Conservation (phyloP, 2,329 filamentous ascomycete species). For the Fusarium virguliforme region DNA sequence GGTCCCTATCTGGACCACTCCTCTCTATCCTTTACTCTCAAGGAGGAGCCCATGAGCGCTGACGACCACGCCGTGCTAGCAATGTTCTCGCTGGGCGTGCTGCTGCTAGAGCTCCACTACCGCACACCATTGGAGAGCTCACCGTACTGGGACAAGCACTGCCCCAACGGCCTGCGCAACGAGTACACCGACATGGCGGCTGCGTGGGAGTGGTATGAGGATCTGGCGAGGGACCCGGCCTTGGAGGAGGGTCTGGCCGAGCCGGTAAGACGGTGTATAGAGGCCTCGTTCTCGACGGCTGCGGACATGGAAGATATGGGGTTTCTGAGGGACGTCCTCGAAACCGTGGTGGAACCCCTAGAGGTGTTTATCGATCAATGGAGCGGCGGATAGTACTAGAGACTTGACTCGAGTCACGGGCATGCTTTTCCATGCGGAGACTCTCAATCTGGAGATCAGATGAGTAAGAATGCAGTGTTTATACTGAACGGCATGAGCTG, state of each 20-base stretch:
- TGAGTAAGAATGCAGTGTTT: too few relatives aligned
- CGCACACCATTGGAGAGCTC: neutral
- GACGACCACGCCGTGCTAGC: neutral
- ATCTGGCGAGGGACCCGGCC: neutral
- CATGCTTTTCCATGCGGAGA: too few relatives aligned
- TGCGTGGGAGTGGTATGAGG: slow-evolving; percentile 1
- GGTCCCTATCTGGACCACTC: neutral
- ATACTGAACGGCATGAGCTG: too few relatives aligned
- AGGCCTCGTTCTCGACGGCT: neutral
- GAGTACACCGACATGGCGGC: neutral
- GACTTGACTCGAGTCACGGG: too few relatives aligned
- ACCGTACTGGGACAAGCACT: neutral
- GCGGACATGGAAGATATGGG: neutral
- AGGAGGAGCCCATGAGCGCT: neutral
- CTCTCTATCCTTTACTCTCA: neutral
- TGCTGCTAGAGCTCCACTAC: slow-evolving; percentile 1
- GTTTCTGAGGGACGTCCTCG: slow-evolving; percentile 1
- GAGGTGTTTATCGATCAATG: neutral
- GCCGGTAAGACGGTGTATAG: neutral
- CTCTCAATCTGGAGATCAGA: too few relatives aligned
- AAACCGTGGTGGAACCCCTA: neutral
- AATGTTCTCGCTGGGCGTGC: slow-evolving; percentile 1
- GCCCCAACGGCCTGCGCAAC: neutral
- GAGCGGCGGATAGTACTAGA: neutral
- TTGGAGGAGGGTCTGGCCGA: slow-evolving; percentile 3